These are phyloP conservation scores for Penicillium sp. DNA, from an alignment of 2,329 filamentous ascomycete genomes.

Conservation along the genomic window DNA sequence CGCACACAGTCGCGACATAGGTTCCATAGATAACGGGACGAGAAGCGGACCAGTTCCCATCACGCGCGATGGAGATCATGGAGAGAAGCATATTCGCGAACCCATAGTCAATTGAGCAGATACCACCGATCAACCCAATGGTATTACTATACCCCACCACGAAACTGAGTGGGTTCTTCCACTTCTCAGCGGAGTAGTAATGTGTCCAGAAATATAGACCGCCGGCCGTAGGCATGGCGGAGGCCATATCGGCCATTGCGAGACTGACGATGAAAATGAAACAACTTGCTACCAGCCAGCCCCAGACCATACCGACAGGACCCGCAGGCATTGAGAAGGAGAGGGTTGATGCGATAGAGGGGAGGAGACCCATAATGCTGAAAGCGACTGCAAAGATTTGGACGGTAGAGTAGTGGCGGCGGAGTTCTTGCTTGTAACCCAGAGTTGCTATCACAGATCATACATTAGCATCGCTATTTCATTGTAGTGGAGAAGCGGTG, in stretches of 20 bases:
- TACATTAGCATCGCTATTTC: background rate
- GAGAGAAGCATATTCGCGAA: slow-evolving; percentile 46
- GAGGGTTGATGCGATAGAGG: slow-evolving; percentile 61
- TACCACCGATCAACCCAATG: slow-evolving; percentile 59
- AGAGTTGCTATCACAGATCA: slow-evolving; percentile 29
- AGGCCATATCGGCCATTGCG: slow-evolving; percentile 50
- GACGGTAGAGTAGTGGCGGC: slow-evolving; percentile 61
- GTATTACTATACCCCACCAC: slow-evolving; percentile 64
- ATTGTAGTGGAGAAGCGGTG: background rate
- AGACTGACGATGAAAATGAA: background rate
- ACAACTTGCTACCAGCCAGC: slow-evolving; percentile 8
- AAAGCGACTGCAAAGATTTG: slow-evolving; percentile 64
- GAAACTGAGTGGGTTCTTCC: slow-evolving; percentile 59
- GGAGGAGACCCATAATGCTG: slow-evolving; percentile 62
- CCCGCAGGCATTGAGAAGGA: slow-evolving; percentile 61
- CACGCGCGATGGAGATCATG: slow-evolving; percentile 58
- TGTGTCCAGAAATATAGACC: slow-evolving; percentile 64
- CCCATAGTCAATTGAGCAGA: slow-evolving; percentile 61
- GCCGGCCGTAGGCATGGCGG: slow-evolving; percentile 60
- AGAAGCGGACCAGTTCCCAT: slow-evolving; percentile 58
- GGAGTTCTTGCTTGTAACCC: slow-evolving; percentile 62
- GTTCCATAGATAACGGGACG: slow-evolving; percentile 60
- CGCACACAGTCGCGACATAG: slow-evolving; percentile 55
- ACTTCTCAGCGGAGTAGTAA: slow-evolving; percentile 57
- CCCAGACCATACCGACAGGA: slow-evolving; percentile 63